A percentile compares a stretch with the other conserved stretches of the same genome.
These are phyloP conservation scores for Oryza rufipogon DNA, from an alignment of 176 grass and related monocot genomes.

Conservation along the genomic window DNA sequence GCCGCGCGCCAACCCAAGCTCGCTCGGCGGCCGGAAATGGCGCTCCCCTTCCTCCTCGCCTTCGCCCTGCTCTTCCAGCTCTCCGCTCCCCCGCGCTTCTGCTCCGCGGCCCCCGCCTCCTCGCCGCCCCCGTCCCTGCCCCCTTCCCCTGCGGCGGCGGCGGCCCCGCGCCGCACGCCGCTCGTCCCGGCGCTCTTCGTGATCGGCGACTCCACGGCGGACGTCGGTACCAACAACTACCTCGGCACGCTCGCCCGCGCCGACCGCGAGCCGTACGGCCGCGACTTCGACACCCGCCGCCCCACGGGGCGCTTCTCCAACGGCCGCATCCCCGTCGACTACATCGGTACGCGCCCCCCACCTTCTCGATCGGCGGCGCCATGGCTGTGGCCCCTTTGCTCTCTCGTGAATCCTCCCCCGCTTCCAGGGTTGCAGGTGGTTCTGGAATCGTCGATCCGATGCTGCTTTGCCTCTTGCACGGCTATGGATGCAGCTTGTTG, in stretches of 20 bases:
- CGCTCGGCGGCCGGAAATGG: constrained; percentile 36
- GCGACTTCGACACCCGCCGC: constrained; percentile 74
- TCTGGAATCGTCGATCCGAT: not conserved
- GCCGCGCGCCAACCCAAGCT: constrained; percentile 30
- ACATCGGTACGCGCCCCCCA: constrained; percentile 47
- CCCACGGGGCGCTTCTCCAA: constrained; percentile 91
- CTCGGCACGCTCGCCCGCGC: constrained; percentile 73
- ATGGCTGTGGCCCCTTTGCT: not conserved
- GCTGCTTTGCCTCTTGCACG: too few species aligned
- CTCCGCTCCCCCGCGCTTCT: not conserved
- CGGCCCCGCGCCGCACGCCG: constrained; percentile 10
- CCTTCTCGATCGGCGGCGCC: too few species aligned
- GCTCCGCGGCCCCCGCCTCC: not conserved
- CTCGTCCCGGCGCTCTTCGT: constrained; percentile 75
- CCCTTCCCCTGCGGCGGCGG: not conserved
- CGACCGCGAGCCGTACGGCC: constrained; percentile 65
- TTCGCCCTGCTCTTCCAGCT: not conserved
- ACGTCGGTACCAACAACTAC: constrained; percentile 91
- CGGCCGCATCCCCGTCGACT: constrained; percentile 80
- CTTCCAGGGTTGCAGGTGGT: not conserved
- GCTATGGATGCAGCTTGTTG: not conserved
- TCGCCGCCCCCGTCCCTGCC: not conserved
- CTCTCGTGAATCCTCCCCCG: not conserved
- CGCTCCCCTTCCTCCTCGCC: not conserved
- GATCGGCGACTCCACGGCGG: constrained; percentile 78